A percentile compares a stretch with the other conserved stretches of the same genome.
Evolutionary conservation across 495 filamentous ascomycete genomes (phyloP).

Genomic region (Aspergillus haitiensis): DNA sequence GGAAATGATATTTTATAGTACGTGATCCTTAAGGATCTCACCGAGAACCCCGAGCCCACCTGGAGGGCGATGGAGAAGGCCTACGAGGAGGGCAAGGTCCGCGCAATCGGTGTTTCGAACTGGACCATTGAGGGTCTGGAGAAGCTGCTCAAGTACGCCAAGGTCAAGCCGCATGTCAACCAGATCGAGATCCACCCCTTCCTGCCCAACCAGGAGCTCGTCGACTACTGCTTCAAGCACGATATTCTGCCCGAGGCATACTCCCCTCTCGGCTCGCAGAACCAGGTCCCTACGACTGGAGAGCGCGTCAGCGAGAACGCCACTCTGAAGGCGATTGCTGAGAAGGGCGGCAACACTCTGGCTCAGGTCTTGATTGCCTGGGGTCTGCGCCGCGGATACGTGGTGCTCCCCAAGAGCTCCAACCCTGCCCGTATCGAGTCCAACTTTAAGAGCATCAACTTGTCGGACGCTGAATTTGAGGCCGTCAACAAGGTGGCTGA

Average conservation of each 20-base stretch:
- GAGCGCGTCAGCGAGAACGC: slow-evolving; percentile 61
- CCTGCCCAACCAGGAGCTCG: slow-evolving; percentile 70
- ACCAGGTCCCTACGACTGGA: slow-evolving; percentile 63
- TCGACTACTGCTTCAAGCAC: slow-evolving; percentile 68
- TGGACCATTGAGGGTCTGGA: slow-evolving; percentile 71
- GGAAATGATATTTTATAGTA: slow-evolving; percentile 31
- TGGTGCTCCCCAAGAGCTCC: slow-evolving; percentile 69
- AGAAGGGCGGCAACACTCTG: slow-evolving; percentile 61
- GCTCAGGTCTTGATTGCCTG: slow-evolving; percentile 70
- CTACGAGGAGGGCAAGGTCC: slow-evolving; percentile 66
- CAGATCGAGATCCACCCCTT: slow-evolving; percentile 95
- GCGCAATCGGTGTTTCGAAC: slow-evolving; percentile 87
- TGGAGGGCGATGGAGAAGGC: slow-evolving; percentile 83
- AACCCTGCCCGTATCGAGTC: slow-evolving; percentile 62
- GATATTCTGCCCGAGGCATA: slow-evolving; percentile 75
- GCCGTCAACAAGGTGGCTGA: slow-evolving; percentile 61
- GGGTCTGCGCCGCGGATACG: slow-evolving; percentile 70
- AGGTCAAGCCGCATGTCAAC: slow-evolving; percentile 70
- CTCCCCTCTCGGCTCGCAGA: slow-evolving; percentile 67
- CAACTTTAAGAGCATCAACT: slow-evolving; percentile 63
- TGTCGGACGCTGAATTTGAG: slow-evolving; percentile 55
- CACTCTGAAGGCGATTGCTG: slow-evolving; percentile 59
- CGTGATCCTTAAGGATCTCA: slow-evolving; percentile 59
- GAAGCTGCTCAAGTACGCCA: slow-evolving; percentile 65
- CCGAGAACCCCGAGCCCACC: slow-evolving; percentile 64